phyloP scores from a whole-genome alignment of 805 yeast genomes.

The Saccharomycopsis sp. region DNA sequence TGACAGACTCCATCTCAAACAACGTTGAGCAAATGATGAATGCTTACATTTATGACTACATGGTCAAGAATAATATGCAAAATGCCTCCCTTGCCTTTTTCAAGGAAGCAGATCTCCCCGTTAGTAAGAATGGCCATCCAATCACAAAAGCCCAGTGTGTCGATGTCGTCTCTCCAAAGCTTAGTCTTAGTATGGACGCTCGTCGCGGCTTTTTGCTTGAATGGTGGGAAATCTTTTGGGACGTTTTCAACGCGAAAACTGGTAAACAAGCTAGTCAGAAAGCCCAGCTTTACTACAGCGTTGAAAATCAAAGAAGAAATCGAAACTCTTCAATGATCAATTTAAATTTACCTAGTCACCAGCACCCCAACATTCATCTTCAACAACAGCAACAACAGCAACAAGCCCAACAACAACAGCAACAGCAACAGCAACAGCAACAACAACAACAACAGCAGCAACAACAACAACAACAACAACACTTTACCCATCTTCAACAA shows the following conservation, averaged over 20 bases:
- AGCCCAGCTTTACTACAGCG: constrained; percentile 30
- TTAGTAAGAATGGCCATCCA: constrained; percentile 30
- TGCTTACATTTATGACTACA: constrained; percentile 80
- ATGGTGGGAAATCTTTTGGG: constrained; percentile 98
- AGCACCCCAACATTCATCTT: not conserved
- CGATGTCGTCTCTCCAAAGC: constrained; percentile 32
- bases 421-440: constrained; percentile 9
- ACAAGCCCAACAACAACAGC: constrained; percentile 9
- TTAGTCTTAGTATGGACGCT: constrained; percentile 60
- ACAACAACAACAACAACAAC: constrained; percentile 2
- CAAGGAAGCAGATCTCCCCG: constrained; percentile 65
- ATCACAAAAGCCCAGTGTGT: constrained; percentile 21
- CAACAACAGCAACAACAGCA: constrained; percentile 10
- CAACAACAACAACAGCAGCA: constrained; percentile 4
- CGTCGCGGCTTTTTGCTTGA: constrained; percentile 83
- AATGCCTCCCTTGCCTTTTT: constrained; percentile 68
- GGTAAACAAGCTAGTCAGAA: constrained; percentile 35
- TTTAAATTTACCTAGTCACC: not conserved
- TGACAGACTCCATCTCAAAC: constrained; percentile 11
- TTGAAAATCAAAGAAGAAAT: constrained; percentile 22
- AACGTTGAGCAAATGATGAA: constrained; percentile 34
- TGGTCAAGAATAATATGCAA: constrained; percentile 61
- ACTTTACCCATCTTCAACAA: constrained; percentile 1
- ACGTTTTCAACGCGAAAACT: constrained; percentile 71
- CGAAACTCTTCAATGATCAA: not conserved